Evolutionary conservation across 306 rosid genomes (phyloP).

Genomic region (Astragalus glycyphyllos): DNA sequence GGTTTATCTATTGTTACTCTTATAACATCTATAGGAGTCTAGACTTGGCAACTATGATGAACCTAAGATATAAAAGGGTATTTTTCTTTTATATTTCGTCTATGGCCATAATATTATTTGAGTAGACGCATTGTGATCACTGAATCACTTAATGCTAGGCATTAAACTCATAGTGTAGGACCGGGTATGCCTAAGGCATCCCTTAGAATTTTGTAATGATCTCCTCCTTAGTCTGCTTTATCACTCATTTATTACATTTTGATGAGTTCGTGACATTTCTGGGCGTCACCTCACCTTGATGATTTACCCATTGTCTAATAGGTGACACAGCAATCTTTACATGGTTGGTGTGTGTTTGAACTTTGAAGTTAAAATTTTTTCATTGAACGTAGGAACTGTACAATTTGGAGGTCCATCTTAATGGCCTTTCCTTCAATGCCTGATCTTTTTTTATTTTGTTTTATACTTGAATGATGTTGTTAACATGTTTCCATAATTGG

Average conservation of each 20-base stretch:
- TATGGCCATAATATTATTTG: slow-evolving; percentile 27
- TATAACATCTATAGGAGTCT: slow-evolving; percentile 3
- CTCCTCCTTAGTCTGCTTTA: not conserved
- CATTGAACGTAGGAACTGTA: slow-evolving; percentile 9
- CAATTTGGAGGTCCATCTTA: slow-evolving; percentile 7
- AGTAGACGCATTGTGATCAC: slow-evolving; percentile 18
- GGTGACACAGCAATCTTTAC: not conserved
- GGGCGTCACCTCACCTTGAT: slow-evolving; percentile 25
- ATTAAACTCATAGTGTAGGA: slow-evolving; percentile 26
- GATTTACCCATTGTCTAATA: slow-evolving; percentile 27
- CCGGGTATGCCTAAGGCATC: slow-evolving; percentile 18
- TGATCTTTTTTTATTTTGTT: not conserved
- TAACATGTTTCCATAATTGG: slow-evolving; percentile 19
- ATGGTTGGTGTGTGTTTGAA: slow-evolving; percentile 1
- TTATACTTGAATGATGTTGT: not conserved
- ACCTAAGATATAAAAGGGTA: slow-evolving; percentile 14
- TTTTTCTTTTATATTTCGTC: slow-evolving; percentile 1
- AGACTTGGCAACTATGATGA: slow-evolving; percentile 20
- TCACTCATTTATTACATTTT: slow-evolving; percentile 26
- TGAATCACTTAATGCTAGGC: slow-evolving; percentile 13
- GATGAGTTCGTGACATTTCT: slow-evolving; percentile 23
- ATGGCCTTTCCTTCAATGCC: slow-evolving; percentile 27
- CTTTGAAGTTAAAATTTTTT: slow-evolving; percentile 1
- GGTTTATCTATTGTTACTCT: slow-evolving; percentile 16
- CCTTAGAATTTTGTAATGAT: slow-evolving; percentile 1